These are phyloP conservation scores for Podaxis rugospora DNA, from an alignment of 768 basidiomycete genomes.

Conservation along the genomic window DNA sequence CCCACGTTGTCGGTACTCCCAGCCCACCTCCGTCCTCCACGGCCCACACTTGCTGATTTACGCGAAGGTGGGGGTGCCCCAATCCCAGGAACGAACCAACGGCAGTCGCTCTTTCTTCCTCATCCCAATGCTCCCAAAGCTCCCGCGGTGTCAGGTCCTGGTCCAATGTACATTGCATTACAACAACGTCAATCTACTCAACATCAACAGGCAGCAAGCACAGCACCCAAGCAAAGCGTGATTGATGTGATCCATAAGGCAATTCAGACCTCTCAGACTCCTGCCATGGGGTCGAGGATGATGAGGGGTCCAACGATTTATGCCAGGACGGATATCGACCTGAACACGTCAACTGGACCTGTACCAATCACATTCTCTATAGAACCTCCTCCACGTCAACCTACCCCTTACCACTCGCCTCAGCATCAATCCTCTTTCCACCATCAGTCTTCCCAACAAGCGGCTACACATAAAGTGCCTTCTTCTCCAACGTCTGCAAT, in stretches of 20 bases:
- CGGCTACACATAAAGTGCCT: neutral
- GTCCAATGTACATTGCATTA: slow-evolving; percentile 52
- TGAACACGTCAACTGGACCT: slow-evolving; percentile 45
- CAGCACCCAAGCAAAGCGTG: neutral
- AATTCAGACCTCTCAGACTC: neutral
- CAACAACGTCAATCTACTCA: slow-evolving; percentile 17
- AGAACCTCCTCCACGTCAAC: slow-evolving; percentile 32
- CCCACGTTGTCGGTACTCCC: neutral
- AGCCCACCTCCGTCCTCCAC: slow-evolving; percentile 10
- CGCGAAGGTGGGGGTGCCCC: slow-evolving; percentile 23
- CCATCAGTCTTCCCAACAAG: slow-evolving; percentile 11
- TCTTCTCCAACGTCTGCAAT: neutral
- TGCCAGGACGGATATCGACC: slow-evolving; percentile 48
- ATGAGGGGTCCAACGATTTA: slow-evolving; percentile 53
- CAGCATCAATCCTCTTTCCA: slow-evolving; percentile 1
- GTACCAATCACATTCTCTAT: slow-evolving; percentile 58
- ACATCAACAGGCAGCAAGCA: slow-evolving; percentile 2
- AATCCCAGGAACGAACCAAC: slow-evolving; percentile 26
- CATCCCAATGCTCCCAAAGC: slow-evolving; percentile 45
- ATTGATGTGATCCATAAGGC: slow-evolving; percentile 3
- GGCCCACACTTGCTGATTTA: slow-evolving; percentile 27
- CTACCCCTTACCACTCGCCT: neutral
- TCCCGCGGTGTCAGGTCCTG: slow-evolving; percentile 31
- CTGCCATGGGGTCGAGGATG: neutral
- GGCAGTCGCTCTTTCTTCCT: slow-evolving; percentile 38